Conservation (phyloP, 2,329 filamentous ascomycete genomes). For the Blumeria hordei region DNA sequence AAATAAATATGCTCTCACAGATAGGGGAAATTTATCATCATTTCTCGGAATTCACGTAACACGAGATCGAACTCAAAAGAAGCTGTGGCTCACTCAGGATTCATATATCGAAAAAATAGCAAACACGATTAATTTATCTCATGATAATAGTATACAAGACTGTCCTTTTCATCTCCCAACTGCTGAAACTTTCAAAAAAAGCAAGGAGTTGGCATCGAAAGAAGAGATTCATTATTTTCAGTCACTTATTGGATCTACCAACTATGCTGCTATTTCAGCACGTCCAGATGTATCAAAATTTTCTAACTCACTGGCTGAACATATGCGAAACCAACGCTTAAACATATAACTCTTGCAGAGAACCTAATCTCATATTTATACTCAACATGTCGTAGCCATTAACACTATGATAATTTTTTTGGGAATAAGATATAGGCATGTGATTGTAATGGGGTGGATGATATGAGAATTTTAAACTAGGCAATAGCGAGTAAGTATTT, state of each 20-base stretch:
- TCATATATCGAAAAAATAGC: not conserved
- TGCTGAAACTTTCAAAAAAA: not conserved
- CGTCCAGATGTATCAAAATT: not conserved
- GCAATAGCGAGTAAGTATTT: too few species aligned
- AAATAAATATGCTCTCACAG: not conserved
- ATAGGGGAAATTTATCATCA: not conserved
- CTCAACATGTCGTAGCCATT: too few species aligned
- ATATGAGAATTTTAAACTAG: too few species aligned
- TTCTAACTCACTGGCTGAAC: not conserved
- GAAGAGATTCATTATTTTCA: not conserved
- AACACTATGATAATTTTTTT: too few species aligned
- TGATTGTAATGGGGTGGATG: too few species aligned
- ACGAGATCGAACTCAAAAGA: not conserved
- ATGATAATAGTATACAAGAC: not conserved
- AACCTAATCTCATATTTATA: not conserved
- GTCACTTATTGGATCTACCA: not conserved
- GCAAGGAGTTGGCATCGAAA: not conserved
- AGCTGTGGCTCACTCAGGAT: not conserved
- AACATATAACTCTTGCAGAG: not conserved
- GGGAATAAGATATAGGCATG: too few species aligned
- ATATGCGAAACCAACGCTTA: not conserved
- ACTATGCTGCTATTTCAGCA: not conserved
- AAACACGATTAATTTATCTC: not conserved
- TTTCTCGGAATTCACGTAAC: not conserved
- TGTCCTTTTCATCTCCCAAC: not conserved